phyloP scores from a whole-genome alignment of 352 stramenopile genomes.

The Globisporangium spiculum region DNA sequence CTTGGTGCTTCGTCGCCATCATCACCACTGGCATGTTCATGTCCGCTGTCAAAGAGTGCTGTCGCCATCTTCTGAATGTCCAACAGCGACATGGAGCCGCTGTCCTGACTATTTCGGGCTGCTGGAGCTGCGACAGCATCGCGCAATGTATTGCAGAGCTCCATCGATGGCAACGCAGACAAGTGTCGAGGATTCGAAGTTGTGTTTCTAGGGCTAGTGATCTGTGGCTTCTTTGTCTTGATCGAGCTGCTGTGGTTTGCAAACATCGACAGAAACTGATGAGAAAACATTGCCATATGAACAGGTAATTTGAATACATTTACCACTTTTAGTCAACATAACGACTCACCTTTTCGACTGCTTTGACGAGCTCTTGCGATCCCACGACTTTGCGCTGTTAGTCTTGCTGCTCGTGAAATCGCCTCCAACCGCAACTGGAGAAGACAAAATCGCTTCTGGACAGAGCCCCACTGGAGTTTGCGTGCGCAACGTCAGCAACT shows the following conservation, averaged over 20 bases:
- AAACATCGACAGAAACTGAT: neutral
- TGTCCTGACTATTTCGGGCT: neutral
- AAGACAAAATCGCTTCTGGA: conserved; percentile 10
- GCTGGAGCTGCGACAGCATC: neutral
- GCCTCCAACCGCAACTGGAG: neutral
- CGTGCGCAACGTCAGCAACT: conserved; percentile 10
- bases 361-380: conserved; percentile 1
- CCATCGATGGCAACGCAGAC: neutral
- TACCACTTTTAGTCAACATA: neutral
- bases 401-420: neutral
- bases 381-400: neutral
- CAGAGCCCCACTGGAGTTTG: neutral
- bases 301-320: neutral
- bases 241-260: neutral
- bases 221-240: neutral
- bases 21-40: neutral
- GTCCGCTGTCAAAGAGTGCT: neutral
- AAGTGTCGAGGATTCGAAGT: neutral
- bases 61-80: neutral
- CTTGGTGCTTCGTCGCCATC: neutral
- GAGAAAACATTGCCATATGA: neutral
- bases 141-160: neutral
- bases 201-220: neutral
- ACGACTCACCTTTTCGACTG: conserved; percentile 6
- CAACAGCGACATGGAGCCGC: neutral